These are phyloP conservation scores for Phytophthora litchii DNA, from an alignment of 352 stramenopile genomes.

Conservation along the genomic window DNA sequence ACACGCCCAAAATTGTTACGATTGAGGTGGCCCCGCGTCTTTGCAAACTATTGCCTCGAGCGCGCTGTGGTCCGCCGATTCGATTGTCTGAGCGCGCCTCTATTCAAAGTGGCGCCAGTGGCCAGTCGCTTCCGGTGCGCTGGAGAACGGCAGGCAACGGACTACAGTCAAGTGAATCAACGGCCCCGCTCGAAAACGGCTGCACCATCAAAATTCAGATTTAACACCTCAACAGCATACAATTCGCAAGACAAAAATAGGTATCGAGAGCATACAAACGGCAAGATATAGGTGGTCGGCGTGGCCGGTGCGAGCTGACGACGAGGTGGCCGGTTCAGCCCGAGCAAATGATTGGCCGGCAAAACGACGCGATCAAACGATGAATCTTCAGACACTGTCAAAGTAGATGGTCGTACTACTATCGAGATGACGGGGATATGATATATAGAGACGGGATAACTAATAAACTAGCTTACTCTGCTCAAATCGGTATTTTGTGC, in stretches of 20 bases:
- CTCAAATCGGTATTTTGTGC: background rate
- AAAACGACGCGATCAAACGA: slow-evolving; percentile 7
- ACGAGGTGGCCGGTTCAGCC: slow-evolving; percentile 4
- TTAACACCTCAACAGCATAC: slow-evolving; percentile 13
- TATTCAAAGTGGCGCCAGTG: slow-evolving; percentile 3
- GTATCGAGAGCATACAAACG: background rate
- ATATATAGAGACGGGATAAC: slow-evolving; percentile 9
- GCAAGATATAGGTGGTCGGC: background rate
- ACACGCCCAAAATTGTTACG: no score
- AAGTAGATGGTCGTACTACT: background rate
- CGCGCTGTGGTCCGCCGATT: background rate
- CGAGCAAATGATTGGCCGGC: slow-evolving; percentile 11
- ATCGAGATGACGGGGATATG: background rate
- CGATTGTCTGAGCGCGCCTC: background rate
- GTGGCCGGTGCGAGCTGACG: slow-evolving; percentile 12
- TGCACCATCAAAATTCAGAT: slow-evolving; percentile 5
- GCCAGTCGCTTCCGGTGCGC: slow-evolving; percentile 27
- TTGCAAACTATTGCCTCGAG: slow-evolving; percentile 15
- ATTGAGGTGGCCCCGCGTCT: slow-evolving; percentile 14
- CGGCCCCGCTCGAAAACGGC: slow-evolving; percentile 3
- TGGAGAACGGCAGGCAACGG: slow-evolving; percentile 15
- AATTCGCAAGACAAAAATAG: slow-evolving; percentile 1
- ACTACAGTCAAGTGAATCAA: slow-evolving; percentile 6
- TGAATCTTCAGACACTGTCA: background rate
- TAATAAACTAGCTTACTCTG: no score